Evolutionary conservation across 768 basidiomycete genomes (phyloP).

Genomic region (Austroboletus festivus): DNA sequence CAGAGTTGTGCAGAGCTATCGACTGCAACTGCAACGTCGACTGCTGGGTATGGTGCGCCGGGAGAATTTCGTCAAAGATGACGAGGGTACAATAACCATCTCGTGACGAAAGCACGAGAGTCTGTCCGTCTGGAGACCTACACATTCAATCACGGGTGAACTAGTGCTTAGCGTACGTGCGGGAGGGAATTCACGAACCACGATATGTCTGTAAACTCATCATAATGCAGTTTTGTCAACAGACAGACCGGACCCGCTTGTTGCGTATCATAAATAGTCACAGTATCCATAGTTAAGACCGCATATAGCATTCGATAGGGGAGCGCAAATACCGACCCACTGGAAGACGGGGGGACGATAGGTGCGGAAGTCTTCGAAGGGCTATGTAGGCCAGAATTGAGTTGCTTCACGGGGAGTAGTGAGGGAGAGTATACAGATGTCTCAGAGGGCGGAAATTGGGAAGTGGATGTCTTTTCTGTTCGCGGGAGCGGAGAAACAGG

Average conservation of each 20-base stretch:
- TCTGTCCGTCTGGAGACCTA: conserved; percentile 96
- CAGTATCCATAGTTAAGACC: conserved; percentile 93
- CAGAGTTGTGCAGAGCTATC: conserved; percentile 81
- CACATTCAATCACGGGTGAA: conserved; percentile 2
- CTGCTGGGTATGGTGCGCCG: conserved; percentile 86
- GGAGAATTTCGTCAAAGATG: conserved; percentile 91
- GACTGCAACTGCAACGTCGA: conserved; percentile 87
- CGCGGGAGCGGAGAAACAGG: conserved; percentile 7
- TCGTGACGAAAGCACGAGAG: conserved; percentile 84
- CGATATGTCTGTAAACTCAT: conserved; percentile 94
- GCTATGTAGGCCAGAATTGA: conserved; percentile 10
- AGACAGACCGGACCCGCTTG: conserved; percentile 89
- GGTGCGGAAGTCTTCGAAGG: conserved; percentile 23
- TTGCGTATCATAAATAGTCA: conserved; percentile 95
- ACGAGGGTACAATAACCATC: conserved; percentile 98
- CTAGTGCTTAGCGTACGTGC: too few species aligned
- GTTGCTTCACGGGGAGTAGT: conserved; percentile 11
- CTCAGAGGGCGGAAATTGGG: conserved; percentile 9
- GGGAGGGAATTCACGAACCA: conserved; percentile 60
- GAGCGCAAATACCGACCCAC: conserved; percentile 75
- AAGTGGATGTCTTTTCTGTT: conserved; percentile 17
- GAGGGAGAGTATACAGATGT: conserved; percentile 10
- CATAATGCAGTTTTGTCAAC: conserved; percentile 92
- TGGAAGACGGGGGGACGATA: too few species aligned
- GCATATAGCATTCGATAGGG: conserved; percentile 95